phyloP scores from a whole-genome alignment of 2,329 filamentous ascomycete species.

The Aspergillus awamori region DNA sequence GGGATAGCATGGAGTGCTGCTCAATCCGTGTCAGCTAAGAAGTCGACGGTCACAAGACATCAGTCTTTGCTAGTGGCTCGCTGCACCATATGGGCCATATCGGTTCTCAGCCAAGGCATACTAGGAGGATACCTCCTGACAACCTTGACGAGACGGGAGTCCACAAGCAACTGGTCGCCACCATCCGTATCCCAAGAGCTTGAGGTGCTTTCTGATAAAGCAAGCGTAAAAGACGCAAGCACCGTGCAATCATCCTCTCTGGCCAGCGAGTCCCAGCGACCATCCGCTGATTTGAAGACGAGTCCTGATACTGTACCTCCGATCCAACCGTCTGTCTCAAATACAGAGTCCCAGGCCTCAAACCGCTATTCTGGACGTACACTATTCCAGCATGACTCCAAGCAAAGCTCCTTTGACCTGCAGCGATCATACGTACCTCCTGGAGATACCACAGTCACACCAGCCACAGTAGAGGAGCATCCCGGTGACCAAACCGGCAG shows the following conservation, averaged over 20 bases:
- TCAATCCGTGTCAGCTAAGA: constrained; percentile 15
- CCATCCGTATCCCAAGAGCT: constrained; percentile 29
- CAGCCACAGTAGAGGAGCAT: constrained; percentile 6
- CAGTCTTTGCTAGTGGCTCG: constrained; percentile 37
- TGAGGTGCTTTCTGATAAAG: constrained; percentile 21
- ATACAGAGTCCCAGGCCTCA: constrained; percentile 31
- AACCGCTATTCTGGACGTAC: constrained; percentile 37
- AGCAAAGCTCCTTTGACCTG: constrained; percentile 28
- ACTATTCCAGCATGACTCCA: constrained; percentile 29
- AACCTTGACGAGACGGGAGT: constrained; percentile 16
- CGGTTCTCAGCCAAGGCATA: constrained; percentile 35
- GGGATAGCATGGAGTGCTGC: constrained; percentile 29
- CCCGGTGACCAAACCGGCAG: constrained; percentile 18
- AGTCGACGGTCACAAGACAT: neutral
- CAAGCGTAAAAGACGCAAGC: constrained; percentile 12
- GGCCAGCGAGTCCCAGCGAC: constrained; percentile 16
- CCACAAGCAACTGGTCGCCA: constrained; percentile 26
- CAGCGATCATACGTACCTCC: constrained; percentile 19
- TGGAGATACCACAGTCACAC: constrained; percentile 13
- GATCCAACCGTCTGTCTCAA: constrained; percentile 28
- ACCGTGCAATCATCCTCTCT: constrained; percentile 15
- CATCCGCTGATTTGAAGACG: constrained; percentile 17
- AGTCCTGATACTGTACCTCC: constrained; percentile 17
- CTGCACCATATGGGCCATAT: constrained; percentile 40
- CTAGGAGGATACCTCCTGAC: constrained; percentile 35